Evolutionary conservation across 2,329 filamentous ascomycete species (phyloP), one percentile per base, ranked within the genome.

Genomic region (Beauveria australis): DNA sequence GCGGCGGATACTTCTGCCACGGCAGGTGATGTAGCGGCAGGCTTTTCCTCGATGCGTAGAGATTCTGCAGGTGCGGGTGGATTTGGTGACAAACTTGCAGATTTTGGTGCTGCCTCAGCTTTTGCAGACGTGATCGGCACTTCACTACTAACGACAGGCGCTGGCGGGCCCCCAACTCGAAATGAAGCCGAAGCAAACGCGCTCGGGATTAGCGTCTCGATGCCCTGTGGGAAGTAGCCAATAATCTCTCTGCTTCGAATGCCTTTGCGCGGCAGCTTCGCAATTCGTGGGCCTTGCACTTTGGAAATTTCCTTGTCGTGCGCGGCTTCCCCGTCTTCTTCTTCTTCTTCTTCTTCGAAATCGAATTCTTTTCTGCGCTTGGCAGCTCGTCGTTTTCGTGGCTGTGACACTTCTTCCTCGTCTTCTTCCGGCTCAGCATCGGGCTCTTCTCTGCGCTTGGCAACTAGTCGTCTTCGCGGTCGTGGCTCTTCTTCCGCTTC

Each of bases 231-330:
- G 9, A 68, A 56, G 51, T 75, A 76, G 3, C 78, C 78, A 55
- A 80, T 71, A n/a, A 80, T 73, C 60, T 80, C 78, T 63, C 69
- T 77, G 66, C 78, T 79, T 62, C 73, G 78, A 49, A 80, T 68
- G 47, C 75, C 75, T 64, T 74, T 78, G 24, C 74, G 73, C 26
- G 71, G 67, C 61, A 80, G 69, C 47, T 68, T 74, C 1, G 72
- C 71, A 19, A 80, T 70, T 9, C 72, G 72, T 12, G 76, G 76
- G 2, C 69, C 70, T 26, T 49, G 14, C 5, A 26, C 28, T 5
- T 49, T 19, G 3, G 54, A 6, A 18, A 9, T 12, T 19, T 52
- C 46, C 12, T 53, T 14, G 33, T 37, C 33, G 33, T 37, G 4
- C 33, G 12, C 33, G 12, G 12, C 19, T 18, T 53, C 18, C n/a